Percentiles rank a stretch among this genome's conserved stretches.
phyloP scores from a whole-genome alignment of 1,284 basidiomycete species.

The Coniferiporia weirii region DNA sequence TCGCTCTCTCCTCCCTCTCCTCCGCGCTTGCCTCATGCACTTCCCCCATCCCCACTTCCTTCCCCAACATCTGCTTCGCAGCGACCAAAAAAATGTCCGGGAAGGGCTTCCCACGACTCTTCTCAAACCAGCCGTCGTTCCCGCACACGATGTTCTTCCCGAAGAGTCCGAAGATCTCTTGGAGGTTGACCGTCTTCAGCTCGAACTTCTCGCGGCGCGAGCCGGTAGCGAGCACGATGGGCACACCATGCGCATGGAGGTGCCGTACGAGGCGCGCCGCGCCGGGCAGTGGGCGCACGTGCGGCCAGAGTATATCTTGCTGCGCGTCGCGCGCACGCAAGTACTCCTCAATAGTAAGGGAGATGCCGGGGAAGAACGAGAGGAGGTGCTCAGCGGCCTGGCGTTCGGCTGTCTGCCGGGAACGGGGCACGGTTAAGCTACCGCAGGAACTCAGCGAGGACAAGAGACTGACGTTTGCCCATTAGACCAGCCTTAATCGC shows the following conservation, averaged over 20 bases:
- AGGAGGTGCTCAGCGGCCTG: conserved; percentile 61
- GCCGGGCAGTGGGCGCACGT: conserved; percentile 63
- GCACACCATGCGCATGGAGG: conserved; percentile 56
- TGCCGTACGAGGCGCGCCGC: conserved; percentile 59
- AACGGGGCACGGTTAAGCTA: neutral
- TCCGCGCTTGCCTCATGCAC: conserved; percentile 32
- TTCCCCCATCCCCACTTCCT: conserved; percentile 47
- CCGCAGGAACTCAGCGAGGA: neutral
- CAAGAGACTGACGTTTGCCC: conserved; percentile 62
- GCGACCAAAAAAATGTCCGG: conserved; percentile 74
- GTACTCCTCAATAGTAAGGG: conserved; percentile 56
- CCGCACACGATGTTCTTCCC: conserved; percentile 59
- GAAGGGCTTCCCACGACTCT: conserved; percentile 53
- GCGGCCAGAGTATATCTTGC: conserved; percentile 64
- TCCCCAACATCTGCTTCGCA: conserved; percentile 50
- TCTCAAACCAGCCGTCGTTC: conserved; percentile 43
- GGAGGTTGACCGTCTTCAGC: conserved; percentile 57
- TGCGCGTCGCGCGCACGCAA: conserved; percentile 46
- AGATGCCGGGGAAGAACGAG: conserved; percentile 67
- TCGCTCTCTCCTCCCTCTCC: conserved; percentile 44
- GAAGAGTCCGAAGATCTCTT: conserved; percentile 55
- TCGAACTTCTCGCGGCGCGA: conserved; percentile 59
- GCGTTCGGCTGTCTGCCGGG: conserved; percentile 47
- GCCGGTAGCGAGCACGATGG: conserved; percentile 73
- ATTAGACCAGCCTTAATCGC: conserved; percentile 78